phyloP scores from a whole-genome alignment of 2,329 filamentous ascomycete genomes.

The Onygena corvina region DNA sequence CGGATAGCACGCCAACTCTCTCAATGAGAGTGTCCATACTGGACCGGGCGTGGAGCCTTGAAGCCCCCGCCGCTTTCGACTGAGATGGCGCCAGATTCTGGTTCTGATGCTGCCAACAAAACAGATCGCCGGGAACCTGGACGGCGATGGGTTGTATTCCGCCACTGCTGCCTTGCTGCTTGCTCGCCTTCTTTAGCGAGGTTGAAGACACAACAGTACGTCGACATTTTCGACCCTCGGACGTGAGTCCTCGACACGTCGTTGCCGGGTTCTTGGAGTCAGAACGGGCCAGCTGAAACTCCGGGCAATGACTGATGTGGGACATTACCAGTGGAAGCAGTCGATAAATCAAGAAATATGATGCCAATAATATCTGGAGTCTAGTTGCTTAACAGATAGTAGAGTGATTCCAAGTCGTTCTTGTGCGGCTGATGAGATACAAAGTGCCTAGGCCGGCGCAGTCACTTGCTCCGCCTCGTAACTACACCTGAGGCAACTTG shows the following conservation, averaged over 20 bases:
- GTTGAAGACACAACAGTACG: conserved; percentile 47
- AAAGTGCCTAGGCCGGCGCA: no score
- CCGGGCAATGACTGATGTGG: conserved; percentile 61
- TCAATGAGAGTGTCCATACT: conserved; percentile 83
- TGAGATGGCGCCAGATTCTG: conserved; percentile 45
- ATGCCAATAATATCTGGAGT: no score
- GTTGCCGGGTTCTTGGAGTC: conserved; percentile 74
- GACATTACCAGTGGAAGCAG: conserved; percentile 51
- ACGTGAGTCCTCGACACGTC: conserved; percentile 81
- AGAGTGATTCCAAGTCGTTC: no score
- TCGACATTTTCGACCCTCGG: conserved; percentile 70
- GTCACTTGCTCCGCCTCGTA: no score
- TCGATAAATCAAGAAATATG: no score
- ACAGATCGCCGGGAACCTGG: conserved; percentile 40
- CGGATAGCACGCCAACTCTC: conserved; percentile 60
- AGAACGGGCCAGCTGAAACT: conserved; percentile 62
- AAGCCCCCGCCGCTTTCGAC: conserved; percentile 37
- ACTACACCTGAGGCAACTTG: no score
- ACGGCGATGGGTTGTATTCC: conserved; percentile 17
- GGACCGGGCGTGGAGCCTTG: conserved; percentile 52
- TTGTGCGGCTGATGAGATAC: no score
- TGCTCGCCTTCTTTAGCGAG: conserved; percentile 20
- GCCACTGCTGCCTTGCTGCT: conserved; percentile 19
- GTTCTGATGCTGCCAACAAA: conserved; percentile 92
- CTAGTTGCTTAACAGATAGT: no score